Evolutionary conservation across 495 filamentous ascomycete genomes (phyloP).

Genomic region (Hypoxylon subgilvum): DNA sequence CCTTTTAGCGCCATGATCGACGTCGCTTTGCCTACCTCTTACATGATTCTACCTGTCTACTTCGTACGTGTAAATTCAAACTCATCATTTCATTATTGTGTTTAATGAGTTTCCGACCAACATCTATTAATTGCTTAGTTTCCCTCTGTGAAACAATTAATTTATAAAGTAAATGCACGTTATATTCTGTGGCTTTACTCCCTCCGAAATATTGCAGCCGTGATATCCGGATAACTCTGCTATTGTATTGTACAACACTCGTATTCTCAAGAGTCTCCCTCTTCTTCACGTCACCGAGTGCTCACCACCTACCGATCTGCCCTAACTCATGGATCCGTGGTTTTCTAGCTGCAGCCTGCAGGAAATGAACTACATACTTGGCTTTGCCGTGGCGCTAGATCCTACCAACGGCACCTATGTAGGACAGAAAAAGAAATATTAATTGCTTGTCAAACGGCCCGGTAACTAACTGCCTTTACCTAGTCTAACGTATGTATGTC

Average conservation of each 20-base stretch:
- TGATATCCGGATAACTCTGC: constrained; percentile 19
- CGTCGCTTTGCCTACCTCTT: not conserved
- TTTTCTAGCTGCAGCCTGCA: constrained; percentile 12
- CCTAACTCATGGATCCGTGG: constrained; percentile 26
- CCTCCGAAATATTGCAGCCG: not conserved
- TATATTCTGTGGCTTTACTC: constrained; percentile 14
- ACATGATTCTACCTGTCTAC: too few relatives aligned
- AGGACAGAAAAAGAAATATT: constrained; percentile 13
- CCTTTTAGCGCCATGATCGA: constrained; percentile 20
- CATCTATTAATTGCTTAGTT: too few relatives aligned
- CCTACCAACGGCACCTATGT: constrained; percentile 5
- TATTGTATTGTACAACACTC: constrained; percentile 32
- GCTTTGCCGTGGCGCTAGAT: not conserved
- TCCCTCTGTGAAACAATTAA: too few relatives aligned
- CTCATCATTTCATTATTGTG: too few relatives aligned
- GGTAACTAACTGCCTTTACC: constrained; percentile 21
- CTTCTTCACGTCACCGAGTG: constrained; percentile 11
- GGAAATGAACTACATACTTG: constrained; percentile 1
- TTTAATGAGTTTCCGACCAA: too few relatives aligned
- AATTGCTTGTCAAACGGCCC: constrained; percentile 34
- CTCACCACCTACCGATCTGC: constrained; percentile 4
- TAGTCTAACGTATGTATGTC: too few relatives aligned
- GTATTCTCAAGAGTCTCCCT: constrained; percentile 10
- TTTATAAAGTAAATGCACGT: not conserved
- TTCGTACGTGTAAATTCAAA: not conserved